Base-by-base conservation (phyloP, 257 asterid species). In the Solanum sejunctum region DNA sequence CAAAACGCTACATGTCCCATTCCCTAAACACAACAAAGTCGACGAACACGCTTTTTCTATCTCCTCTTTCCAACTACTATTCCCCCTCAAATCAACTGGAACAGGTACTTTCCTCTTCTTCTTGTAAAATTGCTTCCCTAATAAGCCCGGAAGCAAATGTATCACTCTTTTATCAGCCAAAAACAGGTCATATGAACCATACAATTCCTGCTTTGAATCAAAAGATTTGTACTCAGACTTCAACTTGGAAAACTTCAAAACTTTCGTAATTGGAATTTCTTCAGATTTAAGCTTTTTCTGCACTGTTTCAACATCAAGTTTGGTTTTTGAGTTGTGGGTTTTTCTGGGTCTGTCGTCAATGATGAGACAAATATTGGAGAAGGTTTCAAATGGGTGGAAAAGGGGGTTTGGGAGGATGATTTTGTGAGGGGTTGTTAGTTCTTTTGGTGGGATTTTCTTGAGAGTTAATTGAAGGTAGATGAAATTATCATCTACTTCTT, bases 81-180 rank as follows among this genome's bases (percentile, higher is more conserved):
- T 90, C 8, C 87, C 86, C 41, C 85, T 89, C 85, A 95, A 85
- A 4, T 92, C 93, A 85, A 94, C 89, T 3, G 96, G 93, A 86
- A 92, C 90, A 32, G 96, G 94, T 43, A 94, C 87, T 77, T 90
- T 94, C 64, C 87, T 92, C 94, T 88, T 95, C 86, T 93, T 94
- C 86, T 86, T 91, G 86, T 91, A 95, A 84, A 95, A 95, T 15
- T 91, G 91, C 91, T 90, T 94, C 73, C 99, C 99, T 84, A 95
- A 67, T 43, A 90, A 88, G 84, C 52, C 81, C 0, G 97, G 95
- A 73, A 95, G 97, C 85, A 90, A 45, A 21, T 90, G 88, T 10
- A 82, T 82, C 26, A 89, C 91, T 52, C 86, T 83, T 64, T 83
- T 86, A 56, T 86, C 90, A 7, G 95, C 96, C 9, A 94, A 84